Evolutionary conservation across 441 rosid genomes (phyloP).

Genomic region (Syzygium syzygioides): DNA sequence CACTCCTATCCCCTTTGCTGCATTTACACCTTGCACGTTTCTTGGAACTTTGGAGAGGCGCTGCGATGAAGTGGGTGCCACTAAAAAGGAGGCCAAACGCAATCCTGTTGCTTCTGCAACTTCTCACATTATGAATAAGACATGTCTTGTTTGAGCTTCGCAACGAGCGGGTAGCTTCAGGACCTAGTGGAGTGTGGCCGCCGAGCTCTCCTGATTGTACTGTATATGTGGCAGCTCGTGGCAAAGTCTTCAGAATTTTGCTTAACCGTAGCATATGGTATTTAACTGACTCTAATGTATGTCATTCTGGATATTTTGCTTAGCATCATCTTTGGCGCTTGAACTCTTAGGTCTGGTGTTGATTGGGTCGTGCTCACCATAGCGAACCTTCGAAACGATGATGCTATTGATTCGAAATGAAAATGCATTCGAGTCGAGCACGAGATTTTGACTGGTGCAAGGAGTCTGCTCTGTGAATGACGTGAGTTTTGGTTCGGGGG

Average conservation of each 20-base stretch:
- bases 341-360: background rate
- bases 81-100: background rate
- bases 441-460: too few species aligned
- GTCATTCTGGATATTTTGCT: background rate
- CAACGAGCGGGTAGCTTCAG: background rate
- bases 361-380: background rate
- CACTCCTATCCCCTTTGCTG: background rate
- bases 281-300: background rate
- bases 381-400: background rate
- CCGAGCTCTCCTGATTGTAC: background rate
- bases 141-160: background rate
- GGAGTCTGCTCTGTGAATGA: background rate
- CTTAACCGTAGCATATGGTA: background rate
- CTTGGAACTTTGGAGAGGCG: background rate
- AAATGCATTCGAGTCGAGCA: background rate
- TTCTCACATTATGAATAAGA: background rate
- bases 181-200: background rate
- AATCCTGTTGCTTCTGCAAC: background rate
- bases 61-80: background rate
- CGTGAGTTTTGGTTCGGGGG: background rate
- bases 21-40: background rate
- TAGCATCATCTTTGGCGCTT: background rate
- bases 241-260: accelerated
- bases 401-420: background rate
- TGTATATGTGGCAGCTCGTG: background rate